Evolutionary conservation across 345 rosid genomes (phyloP), one percentile per base, ranked within the genome.

Genomic region (Rhodamnia rubescens): DNA sequence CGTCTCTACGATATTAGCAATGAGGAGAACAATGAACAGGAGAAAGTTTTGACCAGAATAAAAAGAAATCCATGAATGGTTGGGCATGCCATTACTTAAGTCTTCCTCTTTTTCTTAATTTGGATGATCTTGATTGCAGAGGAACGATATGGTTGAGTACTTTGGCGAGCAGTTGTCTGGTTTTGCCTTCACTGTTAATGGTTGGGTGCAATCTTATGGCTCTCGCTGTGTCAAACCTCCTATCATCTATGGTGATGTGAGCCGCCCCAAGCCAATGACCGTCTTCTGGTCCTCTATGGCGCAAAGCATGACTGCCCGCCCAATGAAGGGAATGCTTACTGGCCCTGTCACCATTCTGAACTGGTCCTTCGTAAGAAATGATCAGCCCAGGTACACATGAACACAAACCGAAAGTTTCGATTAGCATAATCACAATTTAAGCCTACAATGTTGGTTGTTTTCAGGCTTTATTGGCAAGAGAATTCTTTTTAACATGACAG

Each of bases 291-390:
- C 99, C 18, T 93, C 98, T 61, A 84, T 88, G 16, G 99, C 98
- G 52, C 99, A 97, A 89, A 95, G 98, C 94, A 93, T 97, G 98
- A 95, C 99, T 81, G 58, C 92, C 69, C 96, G 98, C 90, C 98
- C 98, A 53, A 97, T 97, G 99, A 97, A 97, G 92, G 99, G 99
- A 81, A 97, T 97, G 99, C 99, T 97, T 90, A 97, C 98, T n/a
- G 99, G 99, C 59, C 99, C 99, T 27, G 99, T 97, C 87, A 97
- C 98, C 86, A 97, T 95, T 86, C 95, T 97, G 84, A 95, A 97
- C 95, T 97, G 99, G 99, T 97, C 99, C 85, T 97, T 97, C 44
- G 98, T 96, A 82, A 89, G 98, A 83, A 96, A 96, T 82, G 98
- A 96, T 92, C 99, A 96, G 87, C 99, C 98, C 21, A 94, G 98